Conservation (phyloP, 306 rosid genomes). For the Acacia crassicarpa region DNA sequence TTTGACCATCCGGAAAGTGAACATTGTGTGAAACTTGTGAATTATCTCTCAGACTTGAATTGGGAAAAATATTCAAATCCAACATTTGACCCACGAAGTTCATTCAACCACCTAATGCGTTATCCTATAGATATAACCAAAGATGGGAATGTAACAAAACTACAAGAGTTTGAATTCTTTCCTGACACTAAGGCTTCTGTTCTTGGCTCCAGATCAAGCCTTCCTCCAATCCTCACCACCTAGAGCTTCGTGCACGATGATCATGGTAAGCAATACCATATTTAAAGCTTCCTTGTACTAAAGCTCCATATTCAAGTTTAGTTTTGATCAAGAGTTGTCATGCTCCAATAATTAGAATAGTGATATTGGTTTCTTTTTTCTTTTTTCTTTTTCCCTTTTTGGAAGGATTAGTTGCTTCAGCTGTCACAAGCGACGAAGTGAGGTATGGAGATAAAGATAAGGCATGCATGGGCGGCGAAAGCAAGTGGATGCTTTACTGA, state of each 20-base stretch:
- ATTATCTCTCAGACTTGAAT: not conserved
- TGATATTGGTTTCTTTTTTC: not conserved
- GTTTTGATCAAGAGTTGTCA: not conserved
- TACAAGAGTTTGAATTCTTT: not conserved
- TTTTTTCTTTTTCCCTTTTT: not conserved
- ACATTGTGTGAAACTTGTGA: not conserved
- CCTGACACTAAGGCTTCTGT: slow-evolving; percentile 18
- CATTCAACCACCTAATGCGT: slow-evolving; percentile 11
- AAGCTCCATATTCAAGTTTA: too few species aligned
- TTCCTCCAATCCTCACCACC: slow-evolving; percentile 21
- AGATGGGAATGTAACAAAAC: not conserved
- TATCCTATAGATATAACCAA: slow-evolving; percentile 3
- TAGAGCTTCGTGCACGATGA: not conserved
- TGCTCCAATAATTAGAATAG: not conserved
- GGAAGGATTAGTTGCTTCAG: not conserved
- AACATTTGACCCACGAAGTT: not conserved
- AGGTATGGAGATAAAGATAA: not conserved
- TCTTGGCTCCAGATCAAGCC: slow-evolving; percentile 5
- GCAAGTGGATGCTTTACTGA: not conserved
- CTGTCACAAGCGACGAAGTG: not conserved
- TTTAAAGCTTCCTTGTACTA: too few species aligned
- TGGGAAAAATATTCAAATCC: slow-evolving; percentile 12
- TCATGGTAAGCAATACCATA: not conserved
- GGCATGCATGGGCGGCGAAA: not conserved
- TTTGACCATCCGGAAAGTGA: slow-evolving; percentile 10